These are phyloP conservation scores for Ustilago nuda DNA, from an alignment of 1,284 basidiomycete species.

Conservation along the genomic window DNA sequence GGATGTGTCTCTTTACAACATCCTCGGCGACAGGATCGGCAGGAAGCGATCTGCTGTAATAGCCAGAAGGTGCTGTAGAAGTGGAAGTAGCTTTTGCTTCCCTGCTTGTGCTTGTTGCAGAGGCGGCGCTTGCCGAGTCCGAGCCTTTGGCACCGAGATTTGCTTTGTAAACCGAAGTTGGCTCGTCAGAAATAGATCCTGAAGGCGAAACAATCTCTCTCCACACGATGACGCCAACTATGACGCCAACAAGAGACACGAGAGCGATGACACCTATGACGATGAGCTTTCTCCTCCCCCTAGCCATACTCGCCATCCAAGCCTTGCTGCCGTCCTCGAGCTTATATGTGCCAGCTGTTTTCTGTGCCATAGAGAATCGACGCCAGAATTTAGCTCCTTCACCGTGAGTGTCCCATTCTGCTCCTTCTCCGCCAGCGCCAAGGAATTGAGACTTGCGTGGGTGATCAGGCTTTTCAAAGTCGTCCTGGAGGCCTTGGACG, in stretches of 20 bases:
- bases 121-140: conserved; percentile 1
- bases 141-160: conserved; percentile 33
- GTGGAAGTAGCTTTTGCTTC: conserved; percentile 22
- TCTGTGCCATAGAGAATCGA: conserved; percentile 59
- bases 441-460: conserved; percentile 58
- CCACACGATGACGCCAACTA: conserved; percentile 61
- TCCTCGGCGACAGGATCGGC: conserved; percentile 13
- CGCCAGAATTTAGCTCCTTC: conserved; percentile 63
- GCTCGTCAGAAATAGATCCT: conserved; percentile 27
- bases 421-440: conserved; percentile 56
- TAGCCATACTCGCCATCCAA: conserved; percentile 40
- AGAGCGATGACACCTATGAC: conserved; percentile 48
- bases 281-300: conserved; percentile 40
- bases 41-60: conserved; percentile 14
- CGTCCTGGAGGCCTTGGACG: conserved; percentile 49
- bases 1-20: conserved; percentile 15
- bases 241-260: conserved; percentile 44
- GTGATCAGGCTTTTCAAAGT: conserved; percentile 55
- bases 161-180: conserved; percentile 37
- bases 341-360: conserved; percentile 40
- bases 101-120: conserved; percentile 14
- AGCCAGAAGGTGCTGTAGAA: conserved; percentile 8
- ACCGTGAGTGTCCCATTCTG: conserved; percentile 62
- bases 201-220: conserved; percentile 50
- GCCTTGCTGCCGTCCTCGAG: conserved; percentile 43